Evolutionary conservation across 2,329 filamentous ascomycete genomes (phyloP).

Genomic region (Penicillium sp.): DNA sequence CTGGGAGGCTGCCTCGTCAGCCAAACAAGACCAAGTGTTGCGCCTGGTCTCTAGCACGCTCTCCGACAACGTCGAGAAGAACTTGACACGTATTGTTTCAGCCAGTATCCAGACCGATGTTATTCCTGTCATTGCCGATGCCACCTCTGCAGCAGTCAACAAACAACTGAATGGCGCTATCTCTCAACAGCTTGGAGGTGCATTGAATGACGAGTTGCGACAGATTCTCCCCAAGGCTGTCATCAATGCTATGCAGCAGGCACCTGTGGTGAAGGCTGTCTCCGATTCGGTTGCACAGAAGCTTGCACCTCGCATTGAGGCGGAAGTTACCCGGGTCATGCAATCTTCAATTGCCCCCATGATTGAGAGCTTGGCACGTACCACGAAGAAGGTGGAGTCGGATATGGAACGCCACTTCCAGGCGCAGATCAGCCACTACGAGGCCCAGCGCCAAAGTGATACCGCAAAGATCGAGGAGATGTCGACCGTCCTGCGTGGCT

Average conservation of each 20-base stretch:
- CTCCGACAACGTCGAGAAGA: slow-evolving; percentile 70
- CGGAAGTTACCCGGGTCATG: slow-evolving; percentile 62
- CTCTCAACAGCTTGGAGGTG: slow-evolving; percentile 62
- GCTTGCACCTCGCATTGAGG: slow-evolving; percentile 66
- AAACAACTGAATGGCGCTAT: slow-evolving; percentile 70
- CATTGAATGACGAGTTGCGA: slow-evolving; percentile 71
- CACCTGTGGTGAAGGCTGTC: slow-evolving; percentile 69
- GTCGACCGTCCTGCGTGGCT: slow-evolving; percentile 50
- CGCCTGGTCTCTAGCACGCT: slow-evolving; percentile 67
- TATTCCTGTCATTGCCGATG: slow-evolving; percentile 69
- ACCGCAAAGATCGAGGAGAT: slow-evolving; percentile 61
- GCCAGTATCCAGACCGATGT: slow-evolving; percentile 72
- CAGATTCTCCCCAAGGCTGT: slow-evolving; percentile 66
- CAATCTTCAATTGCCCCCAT: slow-evolving; percentile 64
- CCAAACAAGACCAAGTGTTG: slow-evolving; percentile 68
- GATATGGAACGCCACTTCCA: slow-evolving; percentile 64
- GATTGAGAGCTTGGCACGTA: slow-evolving; percentile 64
- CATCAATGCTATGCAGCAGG: slow-evolving; percentile 66
- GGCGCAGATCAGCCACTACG: slow-evolving; percentile 52
- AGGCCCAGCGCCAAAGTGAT: slow-evolving; percentile 53
- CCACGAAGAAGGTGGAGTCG: slow-evolving; percentile 64
- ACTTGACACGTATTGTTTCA: slow-evolving; percentile 72
- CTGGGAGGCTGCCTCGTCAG: slow-evolving; percentile 60
- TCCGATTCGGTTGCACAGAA: slow-evolving; percentile 68
- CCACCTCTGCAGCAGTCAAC: slow-evolving; percentile 66